A percentile compares a stretch with the other conserved stretches of the same genome.
Evolutionary conservation across 73 alveolate genomes (phyloP).

Genomic region (Paramecium octaurelia): DNA sequence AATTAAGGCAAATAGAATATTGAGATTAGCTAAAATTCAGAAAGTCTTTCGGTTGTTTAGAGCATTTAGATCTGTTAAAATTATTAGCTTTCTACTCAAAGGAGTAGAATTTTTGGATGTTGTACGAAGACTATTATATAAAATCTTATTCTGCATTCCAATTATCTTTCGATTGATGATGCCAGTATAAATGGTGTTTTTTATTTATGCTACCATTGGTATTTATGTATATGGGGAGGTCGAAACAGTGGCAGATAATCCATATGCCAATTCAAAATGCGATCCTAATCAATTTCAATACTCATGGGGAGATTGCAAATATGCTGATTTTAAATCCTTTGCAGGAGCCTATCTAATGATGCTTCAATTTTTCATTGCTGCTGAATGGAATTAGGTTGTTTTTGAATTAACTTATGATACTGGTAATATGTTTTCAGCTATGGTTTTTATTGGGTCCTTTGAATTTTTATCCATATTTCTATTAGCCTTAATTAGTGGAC

Average conservation of each 20-base stretch:
- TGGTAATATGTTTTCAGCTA: neutral
- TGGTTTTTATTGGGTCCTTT: constrained; percentile 48
- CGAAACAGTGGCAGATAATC: neutral
- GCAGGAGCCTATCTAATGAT: constrained; percentile 35
- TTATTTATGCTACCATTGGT: constrained; percentile 36
- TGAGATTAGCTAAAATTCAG: constrained; percentile 54
- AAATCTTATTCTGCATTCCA: constrained; percentile 54
- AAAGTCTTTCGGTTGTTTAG: constrained; percentile 57
- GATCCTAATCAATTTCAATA: neutral
- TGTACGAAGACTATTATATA: constrained; percentile 35
- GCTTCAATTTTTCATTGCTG: constrained; percentile 44
- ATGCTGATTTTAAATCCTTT: constrained; percentile 32
- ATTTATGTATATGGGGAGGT: neutral
- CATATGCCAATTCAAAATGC: neutral
- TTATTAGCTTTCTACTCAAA: neutral
- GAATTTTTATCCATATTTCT: constrained; percentile 45
- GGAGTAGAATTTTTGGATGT: constrained; percentile 46
- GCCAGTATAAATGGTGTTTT: constrained; percentile 27
- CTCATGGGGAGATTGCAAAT: constrained; percentile 16
- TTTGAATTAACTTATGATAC: constrained; percentile 15
- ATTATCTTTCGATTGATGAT: constrained; percentile 26
- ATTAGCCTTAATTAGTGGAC: constrained; percentile 56
- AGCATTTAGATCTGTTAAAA: constrained; percentile 54
- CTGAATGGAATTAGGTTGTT: constrained; percentile 42
- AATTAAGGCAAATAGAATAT: constrained; percentile 54